Base-by-base conservation (phyloP, 495 filamentous ascomycete genomes). In the Penicillium salamii region DNA sequence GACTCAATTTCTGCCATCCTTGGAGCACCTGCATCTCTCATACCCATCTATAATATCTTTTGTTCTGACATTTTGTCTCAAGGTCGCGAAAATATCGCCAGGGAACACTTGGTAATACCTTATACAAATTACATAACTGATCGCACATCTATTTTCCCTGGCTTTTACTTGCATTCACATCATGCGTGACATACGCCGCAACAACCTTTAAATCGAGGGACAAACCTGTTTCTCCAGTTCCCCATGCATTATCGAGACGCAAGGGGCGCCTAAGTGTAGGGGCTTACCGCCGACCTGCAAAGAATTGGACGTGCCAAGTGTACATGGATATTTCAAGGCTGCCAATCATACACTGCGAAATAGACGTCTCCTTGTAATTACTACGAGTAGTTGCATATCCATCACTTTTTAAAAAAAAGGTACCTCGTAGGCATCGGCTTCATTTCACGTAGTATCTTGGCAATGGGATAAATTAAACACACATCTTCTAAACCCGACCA, bases 241-340 rank as follows among this genome's bases (percentile, higher is more conserved):
- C 20, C 26, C 9, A 5, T 15, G 29, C 43, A 46, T 46, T 24
- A 15, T 15, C n/a, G n/a, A 26, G n/a, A 46, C 8, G 43, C 43
- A 46, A 46, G 43, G 43, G 32, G 43, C 43, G n/a, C 43, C 12
- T 26, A 26, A 31, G n/a, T 21, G 7, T 7, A 18, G 17, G 33
- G 42, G 5, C 43, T 36, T 24, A 20, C 32, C 13, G 31, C 31
- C 12, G 40, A 42, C 12, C 26, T 29, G 44, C 29, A 32, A 32
- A 32, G 29, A 3, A 32, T 32, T n/a, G 7, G 12, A 8, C 12
- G 5, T 32, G 29, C 29, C 29, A 32, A 11, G 29, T n/a, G n/a
- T 11, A 8, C 7, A 32, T 32, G 29, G 29, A 32, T 8, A 32
- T 32, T 32, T 32, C 29, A 32, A 32, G 12, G 29, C 29, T 3